A percentile compares a stretch with the other conserved stretches of the same genome.
Evolutionary conservation across 441 rosid genomes (phyloP).

Genomic region (Monsonia emarginata): DNA sequence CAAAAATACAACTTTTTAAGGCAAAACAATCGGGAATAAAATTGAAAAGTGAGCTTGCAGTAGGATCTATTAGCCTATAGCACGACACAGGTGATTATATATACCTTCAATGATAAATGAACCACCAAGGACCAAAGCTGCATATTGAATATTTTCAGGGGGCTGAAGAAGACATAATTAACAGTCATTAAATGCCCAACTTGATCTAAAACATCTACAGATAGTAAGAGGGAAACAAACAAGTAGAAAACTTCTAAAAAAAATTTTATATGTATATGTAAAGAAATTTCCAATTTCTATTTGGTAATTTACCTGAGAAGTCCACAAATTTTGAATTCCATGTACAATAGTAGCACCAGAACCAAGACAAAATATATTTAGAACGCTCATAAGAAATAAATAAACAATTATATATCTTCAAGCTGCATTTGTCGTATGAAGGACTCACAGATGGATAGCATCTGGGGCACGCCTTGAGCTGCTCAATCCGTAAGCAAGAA

Average conservation of each 20-base stretch:
- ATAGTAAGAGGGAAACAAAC: constrained; percentile 9
- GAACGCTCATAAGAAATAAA: constrained; percentile 12
- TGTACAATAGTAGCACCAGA: constrained; percentile 94
- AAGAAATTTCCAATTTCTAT: not conserved
- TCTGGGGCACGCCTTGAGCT: constrained; percentile 99
- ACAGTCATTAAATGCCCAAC: constrained; percentile 20
- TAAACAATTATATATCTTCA: not conserved
- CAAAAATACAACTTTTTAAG: constrained; percentile 8
- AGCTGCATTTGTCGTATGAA: not conserved
- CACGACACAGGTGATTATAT: constrained; percentile 18
- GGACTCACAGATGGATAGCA: constrained; percentile 91
- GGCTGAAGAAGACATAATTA: constrained; percentile 41
- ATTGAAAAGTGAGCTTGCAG: not conserved
- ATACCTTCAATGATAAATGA: constrained; percentile 92
- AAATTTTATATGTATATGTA: too few relatives aligned
- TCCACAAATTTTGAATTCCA: constrained; percentile 90
- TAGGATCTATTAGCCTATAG: not conserved
- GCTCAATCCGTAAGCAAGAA: constrained; percentile 93
- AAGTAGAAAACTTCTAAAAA: not conserved
- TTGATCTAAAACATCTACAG: not conserved
- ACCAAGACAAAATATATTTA: constrained; percentile 59
- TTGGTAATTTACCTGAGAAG: constrained; percentile 43
- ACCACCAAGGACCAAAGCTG: constrained; percentile 92
- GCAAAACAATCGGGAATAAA: not conserved
- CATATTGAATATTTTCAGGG: constrained; percentile 67